Evolutionary conservation across 768 basidiomycete genomes (phyloP), one percentile per base, ranked within the genome.

Genomic region (Mycena latifolia): DNA sequence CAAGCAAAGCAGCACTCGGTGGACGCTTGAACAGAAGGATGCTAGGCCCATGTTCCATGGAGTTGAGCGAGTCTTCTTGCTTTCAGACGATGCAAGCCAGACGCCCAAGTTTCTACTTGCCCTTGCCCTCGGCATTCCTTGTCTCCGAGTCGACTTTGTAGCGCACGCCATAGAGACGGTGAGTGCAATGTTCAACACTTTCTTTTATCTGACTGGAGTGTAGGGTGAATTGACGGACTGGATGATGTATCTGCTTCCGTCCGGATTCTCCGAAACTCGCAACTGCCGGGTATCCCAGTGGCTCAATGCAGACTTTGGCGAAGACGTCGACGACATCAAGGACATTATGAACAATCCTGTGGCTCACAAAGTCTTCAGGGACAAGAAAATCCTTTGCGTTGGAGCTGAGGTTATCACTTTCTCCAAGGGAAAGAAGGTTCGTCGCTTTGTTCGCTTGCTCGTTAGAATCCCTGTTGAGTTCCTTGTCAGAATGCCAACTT

Each of bases 51-150:
- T 81, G 55, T 79, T 80, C 35, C 63, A 73, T n/a, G 78, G 81
- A 29, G 77, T 88, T 39, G 75, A 86, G 18, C 83, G 86, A 17
- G 81, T 91, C 25, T 92, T 93, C 76, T 80, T 94, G 43, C 66
- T 94, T 18, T 86, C 92, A 0, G 89, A 93, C 66, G 85, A 88
- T 17, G 75, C 83, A 11, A 87, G 84, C 69, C 86, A 88, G 61
- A 95, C 93, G 69, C 86, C 91, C 12, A 96, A 96, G 76, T 95
- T 86, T 72, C 80, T 97, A 57, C 83, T 90, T 4, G 92, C 94
- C 8, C 84, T 98, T 35, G 94, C 93, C 0, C 80, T 95, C 43
- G 95, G 95, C 14, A 89, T 98, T 55, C 96, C 96, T 5, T 95
- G 93, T 69, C 72, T 98, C 27, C 85, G 84, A 1, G 75, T 83